Percentiles rank a stretch among this genome's conserved stretches.
Conservation (phyloP, 768 basidiomycete species). For the Suillus ampliporus region DNA sequence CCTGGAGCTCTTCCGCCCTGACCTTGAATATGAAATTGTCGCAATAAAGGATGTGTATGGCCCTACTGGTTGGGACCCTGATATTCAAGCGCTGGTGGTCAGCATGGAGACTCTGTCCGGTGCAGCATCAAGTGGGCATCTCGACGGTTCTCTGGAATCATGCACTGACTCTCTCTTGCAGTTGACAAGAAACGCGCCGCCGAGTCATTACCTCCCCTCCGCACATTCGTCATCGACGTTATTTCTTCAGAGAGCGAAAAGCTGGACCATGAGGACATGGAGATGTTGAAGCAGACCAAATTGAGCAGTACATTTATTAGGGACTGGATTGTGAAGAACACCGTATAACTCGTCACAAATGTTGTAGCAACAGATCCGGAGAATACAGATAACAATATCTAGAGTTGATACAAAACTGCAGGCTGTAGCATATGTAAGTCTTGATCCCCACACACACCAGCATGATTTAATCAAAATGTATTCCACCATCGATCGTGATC, state of each 20-base stretch:
- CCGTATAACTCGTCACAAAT: neutral
- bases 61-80: slow-evolving; percentile 84
- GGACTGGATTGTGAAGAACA: slow-evolving; percentile 72
- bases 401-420: no score
- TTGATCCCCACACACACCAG: no score
- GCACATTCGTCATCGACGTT: slow-evolving; percentile 85
- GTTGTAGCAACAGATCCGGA: neutral
- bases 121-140: slow-evolving; percentile 69
- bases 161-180: slow-evolving; percentile 33
- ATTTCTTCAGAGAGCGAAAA: slow-evolving; percentile 71
- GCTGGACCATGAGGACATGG: slow-evolving; percentile 69
- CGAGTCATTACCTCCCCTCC: slow-evolving; percentile 61
- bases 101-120: slow-evolving; percentile 88
- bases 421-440: no score
- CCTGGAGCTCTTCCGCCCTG: slow-evolving; percentile 70
- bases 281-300: slow-evolving; percentile 77
- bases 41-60: slow-evolving; percentile 88
- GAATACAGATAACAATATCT: no score
- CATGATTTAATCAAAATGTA: no score
- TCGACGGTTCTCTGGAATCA: neutral
- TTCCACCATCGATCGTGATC: no score
- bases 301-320: slow-evolving; percentile 95
- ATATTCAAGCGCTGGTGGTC: slow-evolving; percentile 92
- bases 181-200: slow-evolving; percentile 68
- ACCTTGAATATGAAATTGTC: slow-evolving; percentile 68